Evolutionary conservation across 2,329 filamentous ascomycete species (phyloP).

Genomic region (Hymenoscyphus fructigenus): DNA sequence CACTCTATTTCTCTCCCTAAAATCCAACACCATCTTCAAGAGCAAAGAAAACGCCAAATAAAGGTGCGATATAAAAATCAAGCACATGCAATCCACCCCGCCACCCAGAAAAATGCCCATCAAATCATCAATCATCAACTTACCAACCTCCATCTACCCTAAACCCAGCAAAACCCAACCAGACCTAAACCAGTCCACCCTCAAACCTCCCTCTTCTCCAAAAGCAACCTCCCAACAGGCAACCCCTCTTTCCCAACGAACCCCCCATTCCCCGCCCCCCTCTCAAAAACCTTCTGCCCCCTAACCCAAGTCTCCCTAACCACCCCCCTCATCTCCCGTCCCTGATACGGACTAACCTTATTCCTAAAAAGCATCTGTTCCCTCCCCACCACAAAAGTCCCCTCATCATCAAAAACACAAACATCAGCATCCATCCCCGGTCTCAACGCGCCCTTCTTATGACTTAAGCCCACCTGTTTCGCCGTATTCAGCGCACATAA

Average conservation of each 20-base stretch:
- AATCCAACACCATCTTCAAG: too few relatives aligned
- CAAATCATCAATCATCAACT: not conserved
- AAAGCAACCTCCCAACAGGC: slow-evolving; percentile 49
- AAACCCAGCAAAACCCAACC: too few relatives aligned
- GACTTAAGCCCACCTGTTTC: slow-evolving; percentile 78
- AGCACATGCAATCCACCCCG: not conserved
- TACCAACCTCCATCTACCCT: not conserved
- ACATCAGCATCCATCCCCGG: slow-evolving; percentile 88
- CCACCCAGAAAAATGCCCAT: not conserved
- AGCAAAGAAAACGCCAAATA: too few relatives aligned
- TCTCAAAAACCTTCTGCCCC: slow-evolving; percentile 34
- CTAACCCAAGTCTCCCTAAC: slow-evolving; percentile 38
- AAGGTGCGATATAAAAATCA: not conserved
- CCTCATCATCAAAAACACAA: slow-evolving; percentile 86
- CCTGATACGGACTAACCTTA: slow-evolving; percentile 38
- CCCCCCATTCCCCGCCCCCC: slow-evolving; percentile 38
- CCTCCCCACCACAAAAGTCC: slow-evolving; percentile 69
- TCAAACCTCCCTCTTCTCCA: slow-evolving; percentile 42
- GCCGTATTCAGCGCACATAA: slow-evolving; percentile 88
- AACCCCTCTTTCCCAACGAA: slow-evolving; percentile 45
- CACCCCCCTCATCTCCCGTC: slow-evolving; percentile 65
- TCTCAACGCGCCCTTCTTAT: slow-evolving; percentile 76
- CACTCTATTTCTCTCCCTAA: too few relatives aligned
- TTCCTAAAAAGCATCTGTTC: slow-evolving; percentile 74
- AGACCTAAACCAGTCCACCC: too few relatives aligned